phyloP scores from a whole-genome alignment of 345 rosid species.

The Citrus sp. region DNA sequence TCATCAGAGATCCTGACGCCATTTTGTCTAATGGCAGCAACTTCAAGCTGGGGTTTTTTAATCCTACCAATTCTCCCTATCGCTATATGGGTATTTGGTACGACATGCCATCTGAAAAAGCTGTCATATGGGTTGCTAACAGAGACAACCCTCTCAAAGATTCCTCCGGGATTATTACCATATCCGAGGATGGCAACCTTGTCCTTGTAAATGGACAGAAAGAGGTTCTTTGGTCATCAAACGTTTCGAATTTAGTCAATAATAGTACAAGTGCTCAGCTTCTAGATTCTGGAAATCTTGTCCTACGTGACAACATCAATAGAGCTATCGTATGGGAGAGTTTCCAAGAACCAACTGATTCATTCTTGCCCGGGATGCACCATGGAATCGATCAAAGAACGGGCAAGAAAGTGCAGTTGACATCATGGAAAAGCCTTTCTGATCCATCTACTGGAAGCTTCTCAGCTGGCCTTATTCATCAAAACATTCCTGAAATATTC shows the following conservation, averaged over 20 bases:
- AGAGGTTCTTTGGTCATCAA: slow-evolving; percentile 43
- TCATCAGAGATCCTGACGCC: slow-evolving; percentile 14
- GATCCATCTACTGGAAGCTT: slow-evolving; percentile 61
- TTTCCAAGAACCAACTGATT: slow-evolving; percentile 38
- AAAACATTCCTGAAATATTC: slow-evolving; percentile 29
- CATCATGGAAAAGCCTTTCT: slow-evolving; percentile 45
- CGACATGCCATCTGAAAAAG: neutral
- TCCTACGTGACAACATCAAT: slow-evolving; percentile 10
- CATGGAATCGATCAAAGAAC: slow-evolving; percentile 24
- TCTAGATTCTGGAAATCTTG: slow-evolving; percentile 39
- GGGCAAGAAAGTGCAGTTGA: slow-evolving; percentile 25
- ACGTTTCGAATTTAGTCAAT: slow-evolving; percentile 8
- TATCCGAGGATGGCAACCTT: slow-evolving; percentile 33
- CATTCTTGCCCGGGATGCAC: slow-evolving; percentile 35
- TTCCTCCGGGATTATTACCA: slow-evolving; percentile 26
- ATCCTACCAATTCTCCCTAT: slow-evolving; percentile 16
- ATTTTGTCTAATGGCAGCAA: slow-evolving; percentile 7
- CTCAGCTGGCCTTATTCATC: slow-evolving; percentile 29
- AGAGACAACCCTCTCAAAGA: slow-evolving; percentile 27
- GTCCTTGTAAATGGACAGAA: slow-evolving; percentile 26
- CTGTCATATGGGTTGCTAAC: slow-evolving; percentile 36
- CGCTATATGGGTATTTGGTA: slow-evolving; percentile 38
- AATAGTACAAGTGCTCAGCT: slow-evolving; percentile 31
- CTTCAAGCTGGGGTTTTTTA: slow-evolving; percentile 38
- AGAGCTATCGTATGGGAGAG: slow-evolving; percentile 52